Percentiles rank a stretch among this genome's conserved stretches.
phyloP scores from a whole-genome alignment of 352 stramenopile genomes.

The Bremia lactucae region DNA sequence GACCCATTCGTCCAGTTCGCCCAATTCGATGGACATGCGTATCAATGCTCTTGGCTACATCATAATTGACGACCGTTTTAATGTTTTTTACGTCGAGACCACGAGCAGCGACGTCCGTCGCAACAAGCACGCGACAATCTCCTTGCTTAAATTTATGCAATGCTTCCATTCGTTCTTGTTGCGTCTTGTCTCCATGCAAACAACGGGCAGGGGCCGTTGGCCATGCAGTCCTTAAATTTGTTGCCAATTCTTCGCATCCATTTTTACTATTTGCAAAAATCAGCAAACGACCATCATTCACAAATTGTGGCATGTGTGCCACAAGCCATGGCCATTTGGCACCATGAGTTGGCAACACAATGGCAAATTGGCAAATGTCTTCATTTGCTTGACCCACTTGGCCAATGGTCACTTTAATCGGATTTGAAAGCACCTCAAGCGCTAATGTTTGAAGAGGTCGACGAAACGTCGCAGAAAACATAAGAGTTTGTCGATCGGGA shows the following conservation, averaged over 20 bases:
- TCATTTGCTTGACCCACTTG: constrained; percentile 81
- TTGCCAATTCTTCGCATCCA: constrained; percentile 75
- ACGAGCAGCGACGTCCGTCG: constrained; percentile 81
- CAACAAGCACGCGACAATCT: constrained; percentile 61
- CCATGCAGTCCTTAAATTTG: constrained; percentile 37
- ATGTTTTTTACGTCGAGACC: constrained; percentile 86
- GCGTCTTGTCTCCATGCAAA: constrained; percentile 76
- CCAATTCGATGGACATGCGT: constrained; percentile 86
- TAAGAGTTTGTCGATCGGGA: constrained; percentile 75
- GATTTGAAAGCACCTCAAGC: constrained; percentile 67
- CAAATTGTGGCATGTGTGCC: constrained; percentile 39
- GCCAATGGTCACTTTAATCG: constrained; percentile 77
- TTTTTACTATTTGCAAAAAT: constrained; percentile 83
- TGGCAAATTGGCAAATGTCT: constrained; percentile 75
- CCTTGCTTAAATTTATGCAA: constrained; percentile 55
- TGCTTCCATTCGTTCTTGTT: constrained; percentile 61
- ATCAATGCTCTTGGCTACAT: constrained; percentile 88
- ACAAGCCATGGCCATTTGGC: constrained; percentile 86
- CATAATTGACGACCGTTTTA: constrained; percentile 86
- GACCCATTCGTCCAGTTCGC: constrained; percentile 76
- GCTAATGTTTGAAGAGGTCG: constrained; percentile 58
- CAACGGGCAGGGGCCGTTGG: constrained; percentile 18
- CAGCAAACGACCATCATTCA: constrained; percentile 62
- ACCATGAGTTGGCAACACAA: constrained; percentile 61
- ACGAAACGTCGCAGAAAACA: constrained; percentile 84